Evolutionary conservation across 306 rosid genomes (phyloP).

Genomic region (Vachellia collinsii): DNA sequence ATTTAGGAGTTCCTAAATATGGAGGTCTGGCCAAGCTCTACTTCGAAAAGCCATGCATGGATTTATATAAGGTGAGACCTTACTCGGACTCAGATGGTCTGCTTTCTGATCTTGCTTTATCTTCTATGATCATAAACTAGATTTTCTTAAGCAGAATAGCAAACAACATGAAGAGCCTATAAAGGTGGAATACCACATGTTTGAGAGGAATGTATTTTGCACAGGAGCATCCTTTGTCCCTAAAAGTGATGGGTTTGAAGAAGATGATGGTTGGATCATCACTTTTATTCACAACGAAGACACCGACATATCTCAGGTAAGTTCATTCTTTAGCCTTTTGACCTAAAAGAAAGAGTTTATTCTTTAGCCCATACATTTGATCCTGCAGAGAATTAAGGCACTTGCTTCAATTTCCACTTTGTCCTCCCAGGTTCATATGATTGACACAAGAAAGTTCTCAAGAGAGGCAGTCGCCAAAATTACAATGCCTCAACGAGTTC

Average conservation of each 20-base stretch:
- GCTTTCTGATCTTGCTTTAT: background rate
- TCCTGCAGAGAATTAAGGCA: background rate
- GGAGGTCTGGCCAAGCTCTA: constrained; percentile 55
- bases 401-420: background rate
- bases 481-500: constrained; percentile 43
- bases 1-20: constrained; percentile 41
- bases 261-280: constrained; percentile 68
- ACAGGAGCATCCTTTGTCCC: constrained; percentile 53
- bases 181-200: constrained; percentile 51
- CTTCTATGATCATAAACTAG: background rate
- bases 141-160: constrained; percentile 3
- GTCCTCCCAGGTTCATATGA: constrained; percentile 34
- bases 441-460: constrained; percentile 38
- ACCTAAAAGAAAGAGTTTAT: no score
- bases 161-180: constrained; percentile 26
- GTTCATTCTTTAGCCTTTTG: background rate
- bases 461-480: constrained; percentile 38
- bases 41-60: constrained; percentile 36
- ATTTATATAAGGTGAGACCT: constrained; percentile 23
- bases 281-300: constrained; percentile 60
- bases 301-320: constrained; percentile 47
- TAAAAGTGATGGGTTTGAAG: constrained; percentile 36
- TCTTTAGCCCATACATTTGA: background rate
- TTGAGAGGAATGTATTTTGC: constrained; percentile 49
- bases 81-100: background rate